Conservation (phyloP, 1,284 basidiomycete genomes). For the Leccinum subrobustum region DNA sequence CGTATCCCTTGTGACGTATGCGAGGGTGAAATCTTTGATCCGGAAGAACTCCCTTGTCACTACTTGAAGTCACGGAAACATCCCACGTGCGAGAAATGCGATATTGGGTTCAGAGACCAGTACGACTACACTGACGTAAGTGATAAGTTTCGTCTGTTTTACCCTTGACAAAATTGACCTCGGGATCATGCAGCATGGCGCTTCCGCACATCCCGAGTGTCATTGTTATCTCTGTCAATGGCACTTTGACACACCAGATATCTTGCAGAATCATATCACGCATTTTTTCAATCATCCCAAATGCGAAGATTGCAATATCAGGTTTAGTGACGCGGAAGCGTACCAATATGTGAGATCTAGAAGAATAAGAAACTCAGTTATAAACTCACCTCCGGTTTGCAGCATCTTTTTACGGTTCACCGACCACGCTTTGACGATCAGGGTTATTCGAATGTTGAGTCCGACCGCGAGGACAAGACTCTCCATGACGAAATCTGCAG, state of each 20-base stretch:
- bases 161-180: conserved; percentile 8
- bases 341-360: conserved; percentile 32
- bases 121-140: conserved; percentile 33
- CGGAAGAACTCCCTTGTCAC: conserved; percentile 22
- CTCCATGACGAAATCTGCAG: conserved; percentile 3
- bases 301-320: conserved; percentile 26
- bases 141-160: not conserved
- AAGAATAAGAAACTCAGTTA: not conserved
- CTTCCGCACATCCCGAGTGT: conserved; percentile 29
- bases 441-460: not conserved
- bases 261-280: conserved; percentile 32
- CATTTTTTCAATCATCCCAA: conserved; percentile 35
- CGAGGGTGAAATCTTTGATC: conserved; percentile 26
- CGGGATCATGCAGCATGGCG: conserved; percentile 26
- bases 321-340: conserved; percentile 30
- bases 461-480: conserved; percentile 3
- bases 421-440: conserved; percentile 22
- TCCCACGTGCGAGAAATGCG: conserved; percentile 28
- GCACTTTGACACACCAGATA: conserved; percentile 33
- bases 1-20: conserved; percentile 28
- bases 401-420: conserved; percentile 32
- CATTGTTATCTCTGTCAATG: conserved; percentile 35
- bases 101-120: conserved; percentile 30
- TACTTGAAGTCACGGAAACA: conserved; percentile 30
- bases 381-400: conserved; percentile 3